Percentiles rank a stretch among this genome's conserved stretches.
These are phyloP conservation scores for Tremella mesenterica DNA, from an alignment of 768 basidiomycete species.

Conservation along the genomic window DNA sequence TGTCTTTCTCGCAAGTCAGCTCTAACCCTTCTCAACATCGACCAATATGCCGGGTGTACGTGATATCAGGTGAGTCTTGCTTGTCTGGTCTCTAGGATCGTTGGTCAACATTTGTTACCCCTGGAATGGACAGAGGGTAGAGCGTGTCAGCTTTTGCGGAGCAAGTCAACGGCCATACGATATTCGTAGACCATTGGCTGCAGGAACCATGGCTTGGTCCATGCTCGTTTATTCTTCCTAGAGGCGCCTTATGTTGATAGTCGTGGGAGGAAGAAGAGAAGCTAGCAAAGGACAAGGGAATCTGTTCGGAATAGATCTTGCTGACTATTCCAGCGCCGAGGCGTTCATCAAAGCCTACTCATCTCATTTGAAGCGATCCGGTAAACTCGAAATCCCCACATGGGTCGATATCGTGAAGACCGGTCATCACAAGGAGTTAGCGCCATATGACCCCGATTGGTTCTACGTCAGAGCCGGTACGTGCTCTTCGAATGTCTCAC, in stretches of 20 bases:
- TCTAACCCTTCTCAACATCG: constrained; percentile 21
- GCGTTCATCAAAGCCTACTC: constrained; percentile 89
- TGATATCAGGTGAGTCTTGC: constrained; percentile 47
- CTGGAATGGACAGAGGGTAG: neutral
- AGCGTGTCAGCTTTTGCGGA: too few relatives aligned
- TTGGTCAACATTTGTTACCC: neutral
- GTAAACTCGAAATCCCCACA: constrained; percentile 96
- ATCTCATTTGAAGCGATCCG: constrained; percentile 93
- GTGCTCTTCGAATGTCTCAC: constrained; percentile 38
- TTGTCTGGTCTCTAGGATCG: too few relatives aligned
- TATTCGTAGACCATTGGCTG: too few relatives aligned
- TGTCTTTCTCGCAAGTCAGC: too few relatives aligned
- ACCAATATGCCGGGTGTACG: constrained; percentile 51
- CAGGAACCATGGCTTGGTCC: too few relatives aligned
- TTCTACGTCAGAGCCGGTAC: constrained; percentile 96
- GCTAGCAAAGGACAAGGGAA: too few relatives aligned
- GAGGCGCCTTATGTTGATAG: too few relatives aligned
- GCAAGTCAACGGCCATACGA: too few relatives aligned
- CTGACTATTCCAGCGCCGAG: constrained; percentile 59
- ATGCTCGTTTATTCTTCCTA: too few relatives aligned
- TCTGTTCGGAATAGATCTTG: too few relatives aligned
- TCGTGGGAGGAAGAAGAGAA: too few relatives aligned
- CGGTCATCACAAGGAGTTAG: constrained; percentile 92
- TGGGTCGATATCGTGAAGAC: constrained; percentile 98
- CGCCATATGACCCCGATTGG: constrained; percentile 99